A percentile compares a stretch with the other conserved stretches of the same genome.
Evolutionary conservation across 2,329 filamentous ascomycete species (phyloP).

Genomic region (Aureobasidium lini): DNA sequence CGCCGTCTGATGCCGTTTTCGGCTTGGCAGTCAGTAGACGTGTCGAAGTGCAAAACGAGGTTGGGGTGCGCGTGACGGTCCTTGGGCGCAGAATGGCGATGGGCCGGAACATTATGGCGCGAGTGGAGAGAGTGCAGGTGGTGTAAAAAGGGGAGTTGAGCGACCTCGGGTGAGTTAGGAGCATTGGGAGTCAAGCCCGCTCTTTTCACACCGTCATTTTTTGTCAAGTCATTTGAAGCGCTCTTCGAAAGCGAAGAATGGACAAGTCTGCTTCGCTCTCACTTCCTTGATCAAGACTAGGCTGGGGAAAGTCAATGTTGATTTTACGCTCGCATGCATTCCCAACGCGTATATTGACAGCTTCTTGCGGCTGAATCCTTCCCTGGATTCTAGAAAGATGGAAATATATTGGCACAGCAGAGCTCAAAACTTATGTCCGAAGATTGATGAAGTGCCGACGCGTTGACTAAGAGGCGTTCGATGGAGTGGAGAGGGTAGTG

Average conservation of each 20-base stretch:
- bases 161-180: not conserved
- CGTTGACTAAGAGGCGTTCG: not conserved
- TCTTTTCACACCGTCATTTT: not conserved
- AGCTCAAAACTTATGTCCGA: not conserved
- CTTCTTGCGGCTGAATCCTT: conserved; percentile 1
- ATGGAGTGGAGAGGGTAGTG: not conserved
- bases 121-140: not conserved
- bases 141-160: not conserved
- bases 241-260: not conserved
- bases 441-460: not conserved
- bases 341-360: conserved; percentile 1
- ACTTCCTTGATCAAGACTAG: not conserved
- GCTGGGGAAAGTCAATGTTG: not conserved
- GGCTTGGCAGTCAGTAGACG: not conserved
- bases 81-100: not conserved
- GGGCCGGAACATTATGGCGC: not conserved
- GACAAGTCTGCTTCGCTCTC: not conserved
- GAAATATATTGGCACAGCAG: not conserved
- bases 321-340: not conserved
- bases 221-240: not conserved
- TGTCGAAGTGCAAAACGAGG: conserved; percentile 1
- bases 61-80: not conserved
- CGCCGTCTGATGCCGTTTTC: not conserved
- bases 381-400: conserved; percentile 1
- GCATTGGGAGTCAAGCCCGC: not conserved